Evolutionary conservation across 148 eudicot genomes (phyloP), one percentile per base, ranked within the genome.

Genomic region (Rhododendron griersonianum): DNA sequence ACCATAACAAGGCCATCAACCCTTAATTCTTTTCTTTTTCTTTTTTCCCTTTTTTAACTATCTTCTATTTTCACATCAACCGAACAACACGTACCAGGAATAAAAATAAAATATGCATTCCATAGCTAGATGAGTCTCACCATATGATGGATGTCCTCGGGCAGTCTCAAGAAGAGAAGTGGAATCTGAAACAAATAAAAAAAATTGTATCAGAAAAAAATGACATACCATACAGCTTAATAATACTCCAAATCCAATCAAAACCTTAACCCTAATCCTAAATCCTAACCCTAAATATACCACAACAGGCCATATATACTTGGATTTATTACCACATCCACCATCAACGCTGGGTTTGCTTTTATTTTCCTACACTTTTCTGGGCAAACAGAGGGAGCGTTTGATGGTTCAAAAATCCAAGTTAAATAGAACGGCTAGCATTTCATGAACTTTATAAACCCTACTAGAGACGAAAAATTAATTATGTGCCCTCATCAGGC

Each of bases 91-190:
- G 30, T 63, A 71, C 33, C 2, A 11, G 30, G 19, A 14, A 1
- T 28, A 3, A 28, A 39, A 14, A 0, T 55, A 3, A 28, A 39
- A 75, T 44, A 28, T 39, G 1, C 23, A 41, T 41, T 11, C 15
- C 39, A 45, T 77, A 71, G n/a, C 21, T 4, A 77, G 50, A 61
- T 30, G 55, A 79, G 11, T 39, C 86, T 84, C 83, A 87, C 88
- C 88, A 87, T 87, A 15, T 50, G 48, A 47, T 47, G 86, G 88
- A 78, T 87, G 88, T 25, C 88, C 88, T 78, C 78, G 86, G 8
- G 86, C 88, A 23, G 83, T 87, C 86, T 83, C 65, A 79, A 83
- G 86, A 44, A 87, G 86, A 41, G 88, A 87, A 48, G 80, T 33
- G 83, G 88, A 65, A 87, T 86, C 86, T 87, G 86, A 47, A 78